Evolutionary conservation across 768 basidiomycete genomes (phyloP).

Genomic region (Macrolepiota fuliginosa): DNA sequence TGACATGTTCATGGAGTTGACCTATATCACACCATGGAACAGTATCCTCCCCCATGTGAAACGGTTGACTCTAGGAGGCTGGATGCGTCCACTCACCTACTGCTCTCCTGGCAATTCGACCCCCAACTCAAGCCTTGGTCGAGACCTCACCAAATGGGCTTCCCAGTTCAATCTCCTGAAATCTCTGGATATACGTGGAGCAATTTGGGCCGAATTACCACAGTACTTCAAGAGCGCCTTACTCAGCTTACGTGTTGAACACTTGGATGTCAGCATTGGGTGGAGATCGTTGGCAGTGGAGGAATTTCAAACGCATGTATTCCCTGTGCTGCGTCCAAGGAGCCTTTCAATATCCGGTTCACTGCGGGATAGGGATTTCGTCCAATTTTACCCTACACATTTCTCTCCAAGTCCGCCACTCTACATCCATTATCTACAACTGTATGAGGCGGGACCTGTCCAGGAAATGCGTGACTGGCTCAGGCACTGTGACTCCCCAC

Average conservation of each 20-base stretch:
- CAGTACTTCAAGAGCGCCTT: background rate
- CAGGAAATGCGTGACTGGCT: slow-evolving; percentile 1
- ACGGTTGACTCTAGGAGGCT: background rate
- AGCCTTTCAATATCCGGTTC: background rate
- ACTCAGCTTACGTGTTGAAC: background rate
- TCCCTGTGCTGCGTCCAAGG: background rate
- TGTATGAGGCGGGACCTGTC: background rate
- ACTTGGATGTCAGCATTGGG: background rate
- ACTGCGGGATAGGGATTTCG: background rate
- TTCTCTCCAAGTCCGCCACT: background rate
- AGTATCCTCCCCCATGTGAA: background rate
- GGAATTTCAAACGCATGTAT: background rate
- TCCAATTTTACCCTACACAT: background rate
- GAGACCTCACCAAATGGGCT: slow-evolving; percentile 1
- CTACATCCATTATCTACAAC: slow-evolving; percentile 7
- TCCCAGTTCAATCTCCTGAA: background rate
- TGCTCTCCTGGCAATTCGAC: background rate
- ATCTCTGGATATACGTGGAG: slow-evolving; percentile 1
- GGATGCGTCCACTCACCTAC: background rate
- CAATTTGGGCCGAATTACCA: background rate
- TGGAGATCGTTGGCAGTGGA: background rate
- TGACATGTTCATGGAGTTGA: slow-evolving; percentile 1
- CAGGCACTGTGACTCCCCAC: background rate
- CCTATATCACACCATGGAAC: slow-evolving; percentile 4
- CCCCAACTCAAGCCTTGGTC: background rate